Conservation (phyloP, 495 filamentous ascomycete species). For the Penicillium paxilli region DNA sequence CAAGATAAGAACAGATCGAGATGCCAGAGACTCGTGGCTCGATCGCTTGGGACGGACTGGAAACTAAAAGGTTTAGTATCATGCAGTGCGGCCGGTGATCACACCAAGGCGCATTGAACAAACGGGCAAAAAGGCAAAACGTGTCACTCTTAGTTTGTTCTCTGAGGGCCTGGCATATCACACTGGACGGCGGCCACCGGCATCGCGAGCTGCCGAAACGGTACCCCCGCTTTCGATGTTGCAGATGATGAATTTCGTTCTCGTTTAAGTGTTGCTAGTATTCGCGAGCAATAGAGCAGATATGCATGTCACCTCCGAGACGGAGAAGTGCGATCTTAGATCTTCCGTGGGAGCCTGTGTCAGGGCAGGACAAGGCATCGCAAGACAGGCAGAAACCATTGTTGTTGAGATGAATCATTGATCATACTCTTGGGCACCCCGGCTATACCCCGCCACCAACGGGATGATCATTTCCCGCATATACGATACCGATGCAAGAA, state of each 20-base stretch:
- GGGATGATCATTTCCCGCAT: neutral
- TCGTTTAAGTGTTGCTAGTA: neutral
- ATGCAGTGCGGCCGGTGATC: neutral
- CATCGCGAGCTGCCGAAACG: conserved; percentile 3
- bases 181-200: conserved; percentile 10
- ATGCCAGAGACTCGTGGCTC: neutral
- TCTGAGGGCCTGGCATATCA: neutral
- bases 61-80: neutral
- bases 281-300: neutral
- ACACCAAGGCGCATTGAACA: neutral
- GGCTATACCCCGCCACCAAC: neutral
- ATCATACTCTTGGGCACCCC: too few species aligned
- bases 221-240: neutral
- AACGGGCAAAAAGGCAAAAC: neutral
- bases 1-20: neutral
- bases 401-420: neutral
- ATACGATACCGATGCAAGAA: neutral
- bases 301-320: neutral
- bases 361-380: too few species aligned
- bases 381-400: too few species aligned
- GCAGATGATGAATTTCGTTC: neutral
- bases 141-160: neutral
- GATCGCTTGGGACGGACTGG: neutral
- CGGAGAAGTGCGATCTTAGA: neutral
- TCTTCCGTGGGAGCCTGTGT: neutral